These are phyloP conservation scores for Gaertneriomyces semiglobifer DNA, from an alignment of 192 early-diverging fungal genomes.

Conservation along the genomic window DNA sequence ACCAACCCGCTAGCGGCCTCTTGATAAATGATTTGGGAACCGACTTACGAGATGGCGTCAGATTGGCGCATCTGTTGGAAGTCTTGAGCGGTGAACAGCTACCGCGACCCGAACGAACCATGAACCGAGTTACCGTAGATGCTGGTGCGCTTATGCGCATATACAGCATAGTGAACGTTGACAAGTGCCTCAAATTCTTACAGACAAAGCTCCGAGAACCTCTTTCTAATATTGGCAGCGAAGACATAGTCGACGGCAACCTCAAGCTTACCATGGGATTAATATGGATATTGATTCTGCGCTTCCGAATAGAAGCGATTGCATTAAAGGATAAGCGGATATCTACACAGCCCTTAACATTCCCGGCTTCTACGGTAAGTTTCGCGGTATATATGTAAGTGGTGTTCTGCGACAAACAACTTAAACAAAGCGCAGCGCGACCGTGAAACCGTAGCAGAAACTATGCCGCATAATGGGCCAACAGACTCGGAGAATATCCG, in stretches of 20 bases:
- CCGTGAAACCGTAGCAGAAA: no score
- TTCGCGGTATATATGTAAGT: no score
- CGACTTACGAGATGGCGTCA: constrained; percentile 35
- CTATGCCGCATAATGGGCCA: no score
- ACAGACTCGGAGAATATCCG: no score
- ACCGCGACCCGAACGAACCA: constrained; percentile 20
- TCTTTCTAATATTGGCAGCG: constrained; percentile 29
- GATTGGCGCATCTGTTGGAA: constrained; percentile 25
- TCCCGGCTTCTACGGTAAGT: no score
- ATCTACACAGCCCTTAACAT: neutral
- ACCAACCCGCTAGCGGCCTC: neutral
- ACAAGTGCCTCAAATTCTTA: constrained; percentile 33
- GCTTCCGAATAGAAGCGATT: constrained; percentile 15
- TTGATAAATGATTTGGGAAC: constrained; percentile 23
- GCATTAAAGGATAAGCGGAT: neutral
- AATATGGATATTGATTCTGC: constrained; percentile 32
- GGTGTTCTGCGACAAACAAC: no score
- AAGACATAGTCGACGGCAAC: constrained; percentile 40
- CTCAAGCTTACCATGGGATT: constrained; percentile 34
- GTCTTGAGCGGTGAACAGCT: constrained; percentile 30
- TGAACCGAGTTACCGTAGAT: neutral
- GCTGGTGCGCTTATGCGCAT: constrained; percentile 22
- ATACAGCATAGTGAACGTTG: constrained; percentile 35
- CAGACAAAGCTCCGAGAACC: constrained; percentile 16
- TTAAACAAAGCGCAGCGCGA: no score